Evolutionary conservation across 331 rosid species (phyloP).

Genomic region (Erythrophleum ivorense): DNA sequence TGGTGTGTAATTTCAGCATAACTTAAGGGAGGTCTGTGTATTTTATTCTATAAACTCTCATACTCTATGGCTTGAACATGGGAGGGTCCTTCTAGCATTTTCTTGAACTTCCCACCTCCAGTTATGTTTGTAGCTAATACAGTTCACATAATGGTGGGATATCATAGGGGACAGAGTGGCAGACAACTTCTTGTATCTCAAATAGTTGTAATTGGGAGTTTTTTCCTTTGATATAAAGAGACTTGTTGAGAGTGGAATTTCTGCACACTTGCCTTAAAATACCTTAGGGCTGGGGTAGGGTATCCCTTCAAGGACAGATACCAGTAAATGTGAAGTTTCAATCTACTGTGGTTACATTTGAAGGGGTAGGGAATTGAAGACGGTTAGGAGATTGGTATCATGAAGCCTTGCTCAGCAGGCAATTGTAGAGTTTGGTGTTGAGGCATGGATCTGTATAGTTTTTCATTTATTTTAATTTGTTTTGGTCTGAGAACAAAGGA

Average conservation of each 20-base stretch:
- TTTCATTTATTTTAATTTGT: background rate
- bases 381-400: background rate
- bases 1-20: no score
- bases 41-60: background rate
- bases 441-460: background rate
- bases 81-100: background rate
- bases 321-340: background rate
- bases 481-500: no score
- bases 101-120: background rate
- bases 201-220: background rate
- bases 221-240: background rate
- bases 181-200: background rate
- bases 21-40: no score
- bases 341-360: background rate
- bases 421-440: background rate
- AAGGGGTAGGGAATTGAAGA: background rate
- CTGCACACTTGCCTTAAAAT: background rate
- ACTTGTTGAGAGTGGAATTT: background rate
- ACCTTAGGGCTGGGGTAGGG: background rate
- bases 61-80: background rate
- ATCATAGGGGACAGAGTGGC: background rate
- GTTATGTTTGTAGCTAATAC: background rate
- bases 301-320: background rate
- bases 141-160: background rate
- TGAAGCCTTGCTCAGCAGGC: background rate